Evolutionary conservation across 331 rosid species (phyloP), one percentile per base, ranked within the genome.

Genomic region (Malus hybrid): DNA sequence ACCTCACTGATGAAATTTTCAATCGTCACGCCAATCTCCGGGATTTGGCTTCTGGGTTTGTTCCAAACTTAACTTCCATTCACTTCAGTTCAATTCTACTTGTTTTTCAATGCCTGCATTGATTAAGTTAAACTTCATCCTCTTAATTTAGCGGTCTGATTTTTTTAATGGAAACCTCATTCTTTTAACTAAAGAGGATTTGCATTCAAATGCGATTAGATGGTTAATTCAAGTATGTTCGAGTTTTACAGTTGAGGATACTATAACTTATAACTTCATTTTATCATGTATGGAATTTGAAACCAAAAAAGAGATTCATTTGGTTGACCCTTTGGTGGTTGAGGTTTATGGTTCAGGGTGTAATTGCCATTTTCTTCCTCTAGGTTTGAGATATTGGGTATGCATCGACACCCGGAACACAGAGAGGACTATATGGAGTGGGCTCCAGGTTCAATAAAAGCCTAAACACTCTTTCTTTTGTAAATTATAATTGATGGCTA

Each of bases 361-460:
- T 75, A 66, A 63, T 75, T 67, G 69, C 69, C 57, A 79, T 66
- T 62, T 71, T 71, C n/a, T 78, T 73, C 65, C 74, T 82, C 70
- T 77, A 94, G 99, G 61, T 94, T 76, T 86, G 94, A 90, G 87
- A 77, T 94, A 74, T 34, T 94, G 86, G 99, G 99, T 63, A 76
- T 94, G 92, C 99, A 92, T 84, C 97, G 99, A 68, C 99, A 94
- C 83, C 87, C 96, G 57, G 97, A 94, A 80, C 99, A 87, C 76
- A 88, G 97, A 42, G 97, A 80, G 56, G 99, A 94, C 82, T 94
- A 88, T 76, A 85, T 94, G 97, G 99, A 94, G 75, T 92, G 99
- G 99, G 99, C 99, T 81, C 99, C 99, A 87, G 98, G 97, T 93
- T 87, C 80, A 89, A 75, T 71, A 55, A 68, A 50, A 61, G 44